Conservation (phyloP, 2,329 filamentous ascomycete genomes). For the Fusarium nurragi region DNA sequence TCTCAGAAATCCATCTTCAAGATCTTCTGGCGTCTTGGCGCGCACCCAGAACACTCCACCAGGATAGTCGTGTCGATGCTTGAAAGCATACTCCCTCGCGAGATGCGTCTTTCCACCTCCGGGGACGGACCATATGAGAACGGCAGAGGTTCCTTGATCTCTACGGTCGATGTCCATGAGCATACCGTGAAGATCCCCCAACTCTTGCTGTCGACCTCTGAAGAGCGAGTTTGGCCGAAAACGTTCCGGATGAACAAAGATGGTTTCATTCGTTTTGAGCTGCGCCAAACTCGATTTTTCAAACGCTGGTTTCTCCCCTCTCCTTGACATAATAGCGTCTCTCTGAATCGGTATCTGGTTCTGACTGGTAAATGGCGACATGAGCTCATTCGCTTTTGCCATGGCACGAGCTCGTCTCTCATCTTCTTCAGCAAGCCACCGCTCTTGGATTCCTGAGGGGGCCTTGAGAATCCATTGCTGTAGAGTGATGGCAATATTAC, state of each 20-base stretch:
- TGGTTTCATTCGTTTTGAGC: constrained; percentile 11
- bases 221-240: constrained; percentile 41
- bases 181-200: constrained; percentile 36
- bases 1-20: constrained; percentile 40
- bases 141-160: constrained; percentile 37
- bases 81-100: constrained; percentile 40
- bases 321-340: background rate
- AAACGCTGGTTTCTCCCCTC: constrained; percentile 5
- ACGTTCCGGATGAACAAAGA: constrained; percentile 39
- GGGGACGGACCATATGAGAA: constrained; percentile 37
- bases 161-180: constrained; percentile 34
- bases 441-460: constrained; percentile 60
- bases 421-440: constrained; percentile 70
- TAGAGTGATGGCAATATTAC: constrained; percentile 59
- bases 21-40: constrained; percentile 39
- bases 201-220: constrained; percentile 26
- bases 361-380: constrained; percentile 43
- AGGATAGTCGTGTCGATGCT: constrained; percentile 33
- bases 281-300: background rate
- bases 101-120: constrained; percentile 41
- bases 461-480: constrained; percentile 64
- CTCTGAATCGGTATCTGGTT: constrained; percentile 1
- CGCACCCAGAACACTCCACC: constrained; percentile 42
- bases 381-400: constrained; percentile 58
- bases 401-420: constrained; percentile 57